Evolutionary conservation across 1,139 yeast genomes (phyloP).

Genomic region (Pneumocystis wakefieldiae): DNA sequence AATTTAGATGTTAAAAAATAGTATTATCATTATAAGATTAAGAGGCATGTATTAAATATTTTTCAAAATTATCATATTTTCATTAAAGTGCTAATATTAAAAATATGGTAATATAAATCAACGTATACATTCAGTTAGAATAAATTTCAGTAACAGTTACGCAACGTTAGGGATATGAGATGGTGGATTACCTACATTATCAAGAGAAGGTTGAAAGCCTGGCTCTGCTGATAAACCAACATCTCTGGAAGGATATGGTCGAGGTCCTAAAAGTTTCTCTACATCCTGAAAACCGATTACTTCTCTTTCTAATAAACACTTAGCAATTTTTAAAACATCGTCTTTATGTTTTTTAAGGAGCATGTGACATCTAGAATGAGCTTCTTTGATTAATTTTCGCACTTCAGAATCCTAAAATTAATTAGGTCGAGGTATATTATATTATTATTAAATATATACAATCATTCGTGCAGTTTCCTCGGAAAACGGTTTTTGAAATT

Average conservation of each 20-base stretch:
- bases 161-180: neutral
- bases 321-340: conserved; percentile 74
- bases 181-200: neutral
- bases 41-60: neutral
- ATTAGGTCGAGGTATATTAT: neutral
- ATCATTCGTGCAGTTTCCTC: conserved; percentile 69
- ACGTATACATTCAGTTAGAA: neutral
- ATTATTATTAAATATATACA: conserved; percentile 1
- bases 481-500: conserved; percentile 74
- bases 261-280: conserved; percentile 69
- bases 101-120: neutral
- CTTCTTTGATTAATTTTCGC: conserved; percentile 61
- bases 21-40: neutral
- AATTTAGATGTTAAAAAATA: neutral
- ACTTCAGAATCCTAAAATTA: conserved; percentile 50
- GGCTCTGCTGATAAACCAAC: neutral
- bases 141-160: neutral
- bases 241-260: conserved; percentile 33
- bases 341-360: conserved; percentile 54
- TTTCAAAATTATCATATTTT: neutral
- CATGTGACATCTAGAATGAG: conserved; percentile 53
- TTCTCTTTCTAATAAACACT: conserved; percentile 68
- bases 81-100: neutral
- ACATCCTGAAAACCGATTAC: conserved; percentile 82
- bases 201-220: neutral